Base-by-base conservation (phyloP, 176 grass and related monocot genomes). In the Pontederia crassipes region DNA sequence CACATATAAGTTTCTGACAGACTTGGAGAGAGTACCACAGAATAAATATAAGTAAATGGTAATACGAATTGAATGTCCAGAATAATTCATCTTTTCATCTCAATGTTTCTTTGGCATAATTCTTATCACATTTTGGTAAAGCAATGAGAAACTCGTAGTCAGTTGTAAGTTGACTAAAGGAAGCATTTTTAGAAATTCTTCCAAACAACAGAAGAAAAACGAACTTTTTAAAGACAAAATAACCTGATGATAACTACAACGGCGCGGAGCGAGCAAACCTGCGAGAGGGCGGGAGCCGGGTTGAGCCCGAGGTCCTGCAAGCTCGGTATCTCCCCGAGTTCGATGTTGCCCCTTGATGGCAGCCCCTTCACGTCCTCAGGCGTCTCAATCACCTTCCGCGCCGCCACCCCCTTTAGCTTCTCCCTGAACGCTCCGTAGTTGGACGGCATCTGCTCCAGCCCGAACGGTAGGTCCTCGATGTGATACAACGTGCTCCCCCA, bases 401-500 rank as follows among this genome's bases (percentile, higher is more conserved):
- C 79, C 20, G 75, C 76, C 76, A 97, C 20, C 8, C 70, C 76
- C 61, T 79, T 85, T 9, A 91, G 84, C 13, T 78, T 83, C 59
- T 97, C 93, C 74, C 74, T 78, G 71, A 97, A 92, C 48, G 81
- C 84, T 9, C 84, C 81, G 45, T 88, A 92, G 54, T 74, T 88
- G 5, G 81, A 85, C 1, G 84, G 74, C 84, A 97, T 91, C 60
- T 85, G 81, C 32, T 88, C 60, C 28, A 97, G 73, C 61, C 12
- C 57, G 54, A 92, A 97, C 17, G 87, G 84, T n/a, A 97, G 78
- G 59, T 92, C 84, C 2, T 97, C 93, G 46, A 97, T 46, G 62
- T 97, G 87, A 68, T 88, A 88, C 56, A 91, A 66, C 18, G 87
- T 97, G 76, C 87, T 97, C 52, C 93, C 92, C 87, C 87, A 97